Conservation (phyloP, 345 rosid species). For the Sisymbrium irio region DNA sequence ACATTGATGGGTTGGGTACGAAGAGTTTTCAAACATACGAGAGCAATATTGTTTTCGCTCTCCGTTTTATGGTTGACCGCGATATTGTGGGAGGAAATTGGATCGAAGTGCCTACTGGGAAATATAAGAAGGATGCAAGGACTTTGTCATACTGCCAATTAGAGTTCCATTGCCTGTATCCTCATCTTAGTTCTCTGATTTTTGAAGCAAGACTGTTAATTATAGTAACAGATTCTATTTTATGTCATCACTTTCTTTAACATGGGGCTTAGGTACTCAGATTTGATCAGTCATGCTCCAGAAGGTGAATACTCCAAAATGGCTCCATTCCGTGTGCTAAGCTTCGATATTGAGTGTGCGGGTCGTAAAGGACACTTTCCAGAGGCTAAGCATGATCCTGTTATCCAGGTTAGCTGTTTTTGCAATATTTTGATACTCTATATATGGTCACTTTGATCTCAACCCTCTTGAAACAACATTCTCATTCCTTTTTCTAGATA, state of each 20-base stretch:
- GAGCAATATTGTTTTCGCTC: conserved; percentile 90
- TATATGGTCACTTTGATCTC: not conserved
- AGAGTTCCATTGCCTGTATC: conserved; percentile 97
- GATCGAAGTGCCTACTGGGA: conserved; percentile 91
- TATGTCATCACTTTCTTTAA: conserved; percentile 39
- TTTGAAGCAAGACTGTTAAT: conserved; percentile 5
- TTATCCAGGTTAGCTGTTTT: conserved; percentile 72
- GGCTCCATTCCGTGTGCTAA: conserved; percentile 97
- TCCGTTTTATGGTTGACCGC: conserved; percentile 95
- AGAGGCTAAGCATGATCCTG: conserved; percentile 96
- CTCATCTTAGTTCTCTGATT: conserved; percentile 27
- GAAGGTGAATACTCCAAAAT: conserved; percentile 96
- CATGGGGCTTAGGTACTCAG: conserved; percentile 56
- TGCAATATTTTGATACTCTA: not conserved
- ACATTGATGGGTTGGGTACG: conserved; percentile 85
- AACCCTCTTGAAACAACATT: conserved; percentile 20
- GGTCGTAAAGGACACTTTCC: conserved; percentile 99
- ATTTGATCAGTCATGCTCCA: conserved; percentile 75
- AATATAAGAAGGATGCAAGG: conserved; percentile 64
- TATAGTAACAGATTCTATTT: not conserved
- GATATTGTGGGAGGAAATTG: conserved; percentile 93
- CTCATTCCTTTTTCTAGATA: conserved; percentile 52
- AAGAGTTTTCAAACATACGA: conserved; percentile 91
- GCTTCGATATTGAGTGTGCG: conserved; percentile 99
- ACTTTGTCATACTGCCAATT: conserved; percentile 74